A percentile compares a stretch with the other conserved stretches of the same genome.
phyloP scores from a whole-genome alignment of 148 eudicot genomes.

The Hydrangea macrophylla region DNA sequence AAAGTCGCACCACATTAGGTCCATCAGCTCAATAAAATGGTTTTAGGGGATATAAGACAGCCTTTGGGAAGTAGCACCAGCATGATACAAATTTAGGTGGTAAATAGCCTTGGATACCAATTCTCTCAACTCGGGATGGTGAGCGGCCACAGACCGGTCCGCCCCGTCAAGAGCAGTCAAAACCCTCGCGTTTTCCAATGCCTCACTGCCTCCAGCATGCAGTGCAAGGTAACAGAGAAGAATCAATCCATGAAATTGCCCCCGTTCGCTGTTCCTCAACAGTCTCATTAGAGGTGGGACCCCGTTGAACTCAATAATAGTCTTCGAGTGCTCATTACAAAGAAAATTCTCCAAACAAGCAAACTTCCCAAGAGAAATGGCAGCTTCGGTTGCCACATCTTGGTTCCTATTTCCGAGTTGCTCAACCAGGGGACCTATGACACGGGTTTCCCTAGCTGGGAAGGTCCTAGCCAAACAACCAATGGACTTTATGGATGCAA shows the following conservation, averaged over 20 bases:
- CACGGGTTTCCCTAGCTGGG: slow-evolving; percentile 61
- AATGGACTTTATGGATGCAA: slow-evolving; percentile 58
- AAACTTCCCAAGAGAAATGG: slow-evolving; percentile 62
- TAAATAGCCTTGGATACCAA: slow-evolving; percentile 47
- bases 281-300: slow-evolving; percentile 59
- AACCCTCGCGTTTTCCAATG: slow-evolving; percentile 49
- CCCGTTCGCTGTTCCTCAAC: slow-evolving; percentile 39
- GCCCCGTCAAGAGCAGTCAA: slow-evolving; percentile 60
- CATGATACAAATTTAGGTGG: slow-evolving; percentile 51
- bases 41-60: slow-evolving; percentile 25
- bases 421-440: slow-evolving; percentile 57
- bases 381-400: slow-evolving; percentile 60
- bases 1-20: background rate
- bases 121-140: slow-evolving; percentile 44
- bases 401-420: slow-evolving; percentile 40
- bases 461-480: slow-evolving; percentile 78
- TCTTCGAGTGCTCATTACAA: slow-evolving; percentile 53
- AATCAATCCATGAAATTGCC: slow-evolving; percentile 40
- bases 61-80: slow-evolving; percentile 29
- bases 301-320: slow-evolving; percentile 60
- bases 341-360: slow-evolving; percentile 64
- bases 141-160: slow-evolving; percentile 20
- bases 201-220: slow-evolving; percentile 49
- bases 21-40: background rate
- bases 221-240: slow-evolving; percentile 69